phyloP scores from a whole-genome alignment of 2,329 filamentous ascomycete species.

The Botrytis paeoniae region DNA sequence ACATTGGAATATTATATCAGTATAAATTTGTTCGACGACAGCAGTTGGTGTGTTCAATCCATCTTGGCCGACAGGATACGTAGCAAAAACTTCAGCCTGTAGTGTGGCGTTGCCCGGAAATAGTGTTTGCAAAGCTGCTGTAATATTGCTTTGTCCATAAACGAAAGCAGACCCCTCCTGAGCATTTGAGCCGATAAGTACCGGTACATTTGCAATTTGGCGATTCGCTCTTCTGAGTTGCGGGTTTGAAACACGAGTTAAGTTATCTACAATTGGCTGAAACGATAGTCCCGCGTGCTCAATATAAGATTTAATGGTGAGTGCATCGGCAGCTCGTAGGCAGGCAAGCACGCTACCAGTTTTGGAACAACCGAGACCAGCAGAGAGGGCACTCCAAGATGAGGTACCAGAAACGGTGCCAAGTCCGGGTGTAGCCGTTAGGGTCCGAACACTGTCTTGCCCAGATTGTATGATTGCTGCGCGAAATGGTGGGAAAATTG shows the following conservation, averaged over 20 bases:
- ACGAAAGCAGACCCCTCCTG: constrained; percentile 5
- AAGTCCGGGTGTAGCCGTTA: not conserved
- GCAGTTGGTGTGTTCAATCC: not conserved
- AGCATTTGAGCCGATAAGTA: constrained; percentile 12
- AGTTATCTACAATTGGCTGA: not conserved
- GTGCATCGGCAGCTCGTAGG: constrained; percentile 4
- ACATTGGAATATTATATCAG: constrained; percentile 13
- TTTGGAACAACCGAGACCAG: not conserved
- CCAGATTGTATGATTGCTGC: constrained; percentile 77
- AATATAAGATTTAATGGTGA: constrained; percentile 8
- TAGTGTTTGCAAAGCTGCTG: not conserved
- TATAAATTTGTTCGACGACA: not conserved
- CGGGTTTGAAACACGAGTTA: constrained; percentile 7
- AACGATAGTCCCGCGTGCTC: constrained; percentile 3
- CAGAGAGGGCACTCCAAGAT: constrained; percentile 11
- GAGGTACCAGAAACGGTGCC: not conserved
- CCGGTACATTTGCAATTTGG: constrained; percentile 13
- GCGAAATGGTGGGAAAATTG: constrained; percentile 71
- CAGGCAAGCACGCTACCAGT: not conserved
- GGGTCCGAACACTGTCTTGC: constrained; percentile 4
- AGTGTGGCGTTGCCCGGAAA: not conserved
- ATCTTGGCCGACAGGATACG: not conserved
- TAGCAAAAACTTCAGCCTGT: not conserved
- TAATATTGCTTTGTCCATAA: constrained; percentile 7
- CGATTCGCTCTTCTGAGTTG: not conserved